Conservation (phyloP, 2,329 filamentous ascomycete genomes). For the Coniochaeta sp. region DNA sequence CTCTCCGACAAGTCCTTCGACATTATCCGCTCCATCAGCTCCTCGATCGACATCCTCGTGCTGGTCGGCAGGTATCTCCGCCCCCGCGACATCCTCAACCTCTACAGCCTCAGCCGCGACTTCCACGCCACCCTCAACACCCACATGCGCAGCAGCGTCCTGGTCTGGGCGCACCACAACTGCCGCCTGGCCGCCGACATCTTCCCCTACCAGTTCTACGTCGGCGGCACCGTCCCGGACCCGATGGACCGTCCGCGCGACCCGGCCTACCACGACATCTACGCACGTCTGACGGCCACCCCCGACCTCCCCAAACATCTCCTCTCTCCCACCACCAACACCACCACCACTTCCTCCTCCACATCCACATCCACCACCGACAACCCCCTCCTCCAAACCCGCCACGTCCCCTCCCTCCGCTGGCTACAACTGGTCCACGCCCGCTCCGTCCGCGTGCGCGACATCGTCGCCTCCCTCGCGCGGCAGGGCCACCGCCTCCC, state of each 20-base stretch:
- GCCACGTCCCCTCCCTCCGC: constrained; percentile 48
- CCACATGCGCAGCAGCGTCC: constrained; percentile 51
- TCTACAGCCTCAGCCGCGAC: constrained; percentile 57
- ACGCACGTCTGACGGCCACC: constrained; percentile 1
- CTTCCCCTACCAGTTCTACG: constrained; percentile 57
- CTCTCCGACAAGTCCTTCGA: constrained; percentile 20
- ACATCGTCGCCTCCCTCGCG: constrained; percentile 57
- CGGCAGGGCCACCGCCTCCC: constrained; percentile 52
- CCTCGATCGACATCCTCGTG: constrained; percentile 44
- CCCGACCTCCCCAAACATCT: not conserved
- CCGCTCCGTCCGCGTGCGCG: constrained; percentile 46
- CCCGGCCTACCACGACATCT: constrained; percentile 13
- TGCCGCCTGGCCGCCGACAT: constrained; percentile 47
- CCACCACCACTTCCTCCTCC: not conserved
- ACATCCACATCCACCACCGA: not conserved
- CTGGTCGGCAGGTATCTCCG: constrained; percentile 47
- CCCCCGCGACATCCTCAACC: constrained; percentile 48
- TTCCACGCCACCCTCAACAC: constrained; percentile 55
- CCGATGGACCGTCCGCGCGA: constrained; percentile 40
- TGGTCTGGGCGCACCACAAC: constrained; percentile 43
- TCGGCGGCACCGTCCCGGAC: constrained; percentile 49
- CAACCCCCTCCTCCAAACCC: not conserved
- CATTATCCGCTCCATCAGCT: constrained; percentile 34
- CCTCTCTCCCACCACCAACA: constrained; percentile 1
- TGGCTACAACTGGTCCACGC: constrained; percentile 63